Percentiles rank a stretch among this genome's conserved stretches.
These are phyloP conservation scores for Corchorus capsularis DNA, from an alignment of 345 rosid species.

Conservation along the genomic window DNA sequence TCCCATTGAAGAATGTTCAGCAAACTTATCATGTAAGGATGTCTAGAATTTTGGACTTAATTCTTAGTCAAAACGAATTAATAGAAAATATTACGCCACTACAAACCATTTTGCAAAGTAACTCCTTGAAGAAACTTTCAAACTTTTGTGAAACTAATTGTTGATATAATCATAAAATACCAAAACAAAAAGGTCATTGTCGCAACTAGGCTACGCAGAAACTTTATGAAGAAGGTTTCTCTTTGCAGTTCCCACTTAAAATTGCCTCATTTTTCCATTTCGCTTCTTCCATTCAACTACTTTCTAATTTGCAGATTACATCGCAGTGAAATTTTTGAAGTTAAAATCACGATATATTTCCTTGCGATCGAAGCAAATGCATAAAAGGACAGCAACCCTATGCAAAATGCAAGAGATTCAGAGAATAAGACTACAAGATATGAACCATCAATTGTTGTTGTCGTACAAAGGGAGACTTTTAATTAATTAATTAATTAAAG, in stretches of 20 bases:
- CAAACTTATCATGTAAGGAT: not conserved
- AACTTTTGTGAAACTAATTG: not conserved
- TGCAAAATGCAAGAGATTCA: not conserved
- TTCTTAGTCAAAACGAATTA: not conserved
- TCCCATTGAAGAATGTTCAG: not conserved
- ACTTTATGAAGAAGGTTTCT: not conserved
- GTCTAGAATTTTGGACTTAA: not conserved
- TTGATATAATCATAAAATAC: not conserved
- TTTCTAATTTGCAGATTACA: not conserved
- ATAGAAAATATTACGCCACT: not conserved
- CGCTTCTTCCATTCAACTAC: not conserved
- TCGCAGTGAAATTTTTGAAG: not conserved
- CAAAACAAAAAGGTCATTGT: not conserved
- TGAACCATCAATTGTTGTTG: not conserved
- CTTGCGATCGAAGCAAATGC: not conserved
- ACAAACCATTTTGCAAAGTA: not conserved
- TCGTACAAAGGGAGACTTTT: not conserved
- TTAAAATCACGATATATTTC: not conserved
- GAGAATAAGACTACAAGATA: not conserved
- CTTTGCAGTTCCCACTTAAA: not conserved
- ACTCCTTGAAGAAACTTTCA: not conserved
- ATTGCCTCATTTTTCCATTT: not conserved
- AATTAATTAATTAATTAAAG: too few species aligned
- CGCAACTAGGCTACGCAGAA: not conserved
- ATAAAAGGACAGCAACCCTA: not conserved